Base-by-base conservation (phyloP, 345 rosid genomes). In the Salix arbutifolia region DNA sequence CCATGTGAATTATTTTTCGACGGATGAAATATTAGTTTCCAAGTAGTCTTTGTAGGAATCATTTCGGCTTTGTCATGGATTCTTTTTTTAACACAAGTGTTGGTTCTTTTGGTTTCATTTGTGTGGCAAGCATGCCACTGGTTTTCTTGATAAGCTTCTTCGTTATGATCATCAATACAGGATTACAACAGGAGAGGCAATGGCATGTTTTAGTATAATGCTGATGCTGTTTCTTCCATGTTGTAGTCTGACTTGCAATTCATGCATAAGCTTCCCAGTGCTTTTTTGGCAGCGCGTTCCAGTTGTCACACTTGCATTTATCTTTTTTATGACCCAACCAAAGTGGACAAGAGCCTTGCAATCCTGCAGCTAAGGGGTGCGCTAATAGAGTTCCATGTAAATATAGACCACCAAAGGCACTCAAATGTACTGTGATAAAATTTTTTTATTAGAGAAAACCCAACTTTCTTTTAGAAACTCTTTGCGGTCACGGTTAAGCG, bases 121-220 rank as follows among this genome's bases (percentile, higher is more conserved):
- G 58, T 71, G 61, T 77, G 75, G 58, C n/a, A 28, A 77, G 79
- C 81, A 94, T 96, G 96, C 96, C 35, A 87, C 90, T 80, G 98
- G 90, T 88, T 94, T 91, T 82, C 94, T 94, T 26, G 93, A 91
- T 80, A 87, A 88, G 83, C 90, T 92, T 68, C 96, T 92, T 60
- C 85, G 89, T 12, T 92, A 92, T 76, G 96, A 92, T 79, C 98
- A 94, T 82, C 94, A 91, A 78, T 96, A 92, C 75, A 89, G 98
- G 79, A 77, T 91, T 72, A 92, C 96, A 68, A 96, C 98, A 48
- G 86, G 72, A 78, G 96, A 94, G 79, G 98, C 97, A 65, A 92
- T 89, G 98, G 98, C 91, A 82, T 68, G 60, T 62, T 50, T 42
- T 61, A 65, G 38, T 76, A 10, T 21, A 14, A 61, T 14, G 7